Conservation (phyloP, 2,329 filamentous ascomycete genomes). For the Trichoderma atroviride region DNA sequence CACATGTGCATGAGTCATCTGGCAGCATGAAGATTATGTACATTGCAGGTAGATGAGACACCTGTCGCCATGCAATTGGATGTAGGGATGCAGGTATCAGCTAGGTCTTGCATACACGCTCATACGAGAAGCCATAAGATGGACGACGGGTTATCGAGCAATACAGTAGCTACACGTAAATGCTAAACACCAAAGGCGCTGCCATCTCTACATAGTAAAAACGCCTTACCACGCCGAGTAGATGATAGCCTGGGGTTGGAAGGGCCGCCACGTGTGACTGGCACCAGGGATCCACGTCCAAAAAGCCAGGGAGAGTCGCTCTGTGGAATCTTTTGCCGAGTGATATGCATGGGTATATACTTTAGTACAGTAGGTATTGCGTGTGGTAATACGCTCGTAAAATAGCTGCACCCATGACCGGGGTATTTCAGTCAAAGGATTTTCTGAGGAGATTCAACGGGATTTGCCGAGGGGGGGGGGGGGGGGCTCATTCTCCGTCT, state of each 20-base stretch:
- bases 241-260: background rate
- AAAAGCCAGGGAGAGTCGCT: background rate
- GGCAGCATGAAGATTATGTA: background rate
- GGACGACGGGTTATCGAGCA: background rate
- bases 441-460: background rate
- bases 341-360: background rate
- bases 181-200: background rate
- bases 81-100: background rate
- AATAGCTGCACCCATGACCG: background rate
- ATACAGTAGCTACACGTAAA: too few relatives aligned
- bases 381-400: background rate
- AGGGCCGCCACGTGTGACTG: background rate
- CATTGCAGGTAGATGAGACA: background rate
- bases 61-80: background rate
- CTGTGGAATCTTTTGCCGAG: background rate
- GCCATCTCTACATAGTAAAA: background rate
- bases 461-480: constrained; percentile 11
- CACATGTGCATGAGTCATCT: background rate
- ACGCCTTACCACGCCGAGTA: background rate
- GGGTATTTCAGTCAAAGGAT: background rate
- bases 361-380: background rate
- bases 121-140: background rate
- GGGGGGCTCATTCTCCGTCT: background rate
- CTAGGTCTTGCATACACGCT: background rate
- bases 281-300: background rate